These are phyloP conservation scores for Beverwykella pulmonaria DNA, from an alignment of 495 filamentous ascomycete genomes.

Conservation along the genomic window DNA sequence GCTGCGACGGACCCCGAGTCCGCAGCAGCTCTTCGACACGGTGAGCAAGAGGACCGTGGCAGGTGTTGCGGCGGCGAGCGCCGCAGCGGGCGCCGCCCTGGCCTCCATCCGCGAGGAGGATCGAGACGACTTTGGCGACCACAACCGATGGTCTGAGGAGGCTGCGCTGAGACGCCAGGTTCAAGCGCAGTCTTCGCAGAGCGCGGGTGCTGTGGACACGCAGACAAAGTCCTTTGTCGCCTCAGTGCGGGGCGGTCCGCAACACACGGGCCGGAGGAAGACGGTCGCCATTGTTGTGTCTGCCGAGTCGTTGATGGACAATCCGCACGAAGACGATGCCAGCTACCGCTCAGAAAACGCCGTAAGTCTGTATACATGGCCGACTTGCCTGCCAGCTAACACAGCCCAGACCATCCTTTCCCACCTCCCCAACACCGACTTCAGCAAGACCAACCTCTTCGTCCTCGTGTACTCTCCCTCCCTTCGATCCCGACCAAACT, in stretches of 20 bases:
- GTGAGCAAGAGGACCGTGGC: constrained; percentile 75
- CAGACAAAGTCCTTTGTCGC: constrained; percentile 36
- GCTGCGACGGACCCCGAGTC: constrained; percentile 83
- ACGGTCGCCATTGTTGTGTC: constrained; percentile 84
- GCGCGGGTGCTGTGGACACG: constrained; percentile 29
- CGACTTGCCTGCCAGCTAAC: constrained; percentile 39
- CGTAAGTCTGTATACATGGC: constrained; percentile 55
- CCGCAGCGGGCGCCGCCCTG: constrained; percentile 74
- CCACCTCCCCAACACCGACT: constrained; percentile 74
- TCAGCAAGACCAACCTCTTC: constrained; percentile 71
- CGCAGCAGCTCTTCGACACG: constrained; percentile 81
- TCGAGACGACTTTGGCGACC: constrained; percentile 71
- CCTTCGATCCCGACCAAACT: constrained; percentile 55
- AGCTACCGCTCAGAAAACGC: constrained; percentile 71
- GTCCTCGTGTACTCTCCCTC: constrained; percentile 85
- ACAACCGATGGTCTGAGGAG: constrained; percentile 83
- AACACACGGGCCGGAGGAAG: constrained; percentile 60
- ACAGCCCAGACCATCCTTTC: constrained; percentile 77
- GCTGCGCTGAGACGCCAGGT: constrained; percentile 52
- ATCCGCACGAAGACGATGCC: constrained; percentile 58
- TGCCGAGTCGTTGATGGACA: constrained; percentile 63
- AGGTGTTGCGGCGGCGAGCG: constrained; percentile 81
- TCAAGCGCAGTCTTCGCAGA: constrained; percentile 35
- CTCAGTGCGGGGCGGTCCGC: constrained; percentile 35
- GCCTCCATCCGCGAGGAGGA: constrained; percentile 82